phyloP scores from a whole-genome alignment of 768 basidiomycete genomes.

The Lactarius hengduanensis region DNA sequence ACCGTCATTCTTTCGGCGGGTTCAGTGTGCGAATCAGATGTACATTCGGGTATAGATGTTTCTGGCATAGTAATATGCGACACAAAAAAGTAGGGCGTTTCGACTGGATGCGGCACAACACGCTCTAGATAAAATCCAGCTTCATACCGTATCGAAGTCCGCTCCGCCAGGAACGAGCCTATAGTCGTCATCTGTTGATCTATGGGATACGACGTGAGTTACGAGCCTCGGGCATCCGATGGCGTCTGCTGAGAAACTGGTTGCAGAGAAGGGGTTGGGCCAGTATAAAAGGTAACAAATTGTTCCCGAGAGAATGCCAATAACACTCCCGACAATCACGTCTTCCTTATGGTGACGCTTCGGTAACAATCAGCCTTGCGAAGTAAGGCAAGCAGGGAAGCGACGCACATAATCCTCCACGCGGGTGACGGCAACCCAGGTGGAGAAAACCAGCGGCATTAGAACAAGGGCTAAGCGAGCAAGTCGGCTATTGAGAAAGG shows the following conservation, averaged over 20 bases:
- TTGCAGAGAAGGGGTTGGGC: constrained; percentile 57
- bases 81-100: neutral
- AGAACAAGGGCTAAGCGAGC: constrained; percentile 48
- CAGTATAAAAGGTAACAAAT: constrained; percentile 61
- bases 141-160: constrained; percentile 13
- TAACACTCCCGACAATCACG: constrained; percentile 58
- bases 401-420: constrained; percentile 62
- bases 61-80: constrained; percentile 1
- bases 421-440: constrained; percentile 60
- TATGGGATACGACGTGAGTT: constrained; percentile 27
- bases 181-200: constrained; percentile 40
- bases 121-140: neutral
- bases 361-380: constrained; percentile 16
- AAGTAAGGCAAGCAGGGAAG: constrained; percentile 9
- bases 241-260: constrained; percentile 36
- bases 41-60: neutral
- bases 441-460: constrained; percentile 53
- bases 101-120: neutral
- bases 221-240: constrained; percentile 44
- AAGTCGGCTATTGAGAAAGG: constrained; percentile 48
- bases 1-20: neutral
- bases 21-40: neutral
- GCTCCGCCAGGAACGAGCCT: constrained; percentile 38
- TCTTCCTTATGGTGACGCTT: constrained; percentile 72
- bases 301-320: constrained; percentile 51